These are phyloP conservation scores for Pezicula radicicola DNA, from an alignment of 2,329 filamentous ascomycete genomes.

Conservation along the genomic window DNA sequence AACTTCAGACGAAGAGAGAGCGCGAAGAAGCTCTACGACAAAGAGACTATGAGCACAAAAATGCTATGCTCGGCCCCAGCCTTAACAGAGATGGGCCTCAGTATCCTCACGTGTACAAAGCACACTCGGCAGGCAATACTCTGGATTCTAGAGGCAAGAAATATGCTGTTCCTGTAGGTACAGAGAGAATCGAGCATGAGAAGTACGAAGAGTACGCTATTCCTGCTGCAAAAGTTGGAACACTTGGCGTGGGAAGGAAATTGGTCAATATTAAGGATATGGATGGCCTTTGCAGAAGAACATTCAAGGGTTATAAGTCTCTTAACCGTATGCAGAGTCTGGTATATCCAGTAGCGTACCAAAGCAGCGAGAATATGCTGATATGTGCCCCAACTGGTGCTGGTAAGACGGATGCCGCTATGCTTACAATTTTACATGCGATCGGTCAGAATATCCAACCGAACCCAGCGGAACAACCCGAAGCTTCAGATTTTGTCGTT, in stretches of 20 bases:
- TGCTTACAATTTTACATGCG: slow-evolving; percentile 91
- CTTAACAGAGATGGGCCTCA: slow-evolving; percentile 67
- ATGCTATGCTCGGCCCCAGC: slow-evolving; percentile 65
- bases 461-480: slow-evolving; percentile 71
- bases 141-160: slow-evolving; percentile 76
- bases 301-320: slow-evolving; percentile 89
- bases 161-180: slow-evolving; percentile 78
- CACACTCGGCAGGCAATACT: slow-evolving; percentile 80
- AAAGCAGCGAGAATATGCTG: slow-evolving; percentile 96
- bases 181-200: slow-evolving; percentile 62
- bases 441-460: slow-evolving; percentile 83
- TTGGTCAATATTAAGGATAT: slow-evolving; percentile 77
- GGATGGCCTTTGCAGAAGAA: slow-evolving; percentile 85
- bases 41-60: slow-evolving; percentile 82
- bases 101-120: slow-evolving; percentile 92
- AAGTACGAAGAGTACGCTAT: slow-evolving; percentile 90
- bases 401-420: slow-evolving; percentile 97
- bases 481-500: slow-evolving; percentile 78
- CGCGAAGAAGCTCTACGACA: slow-evolving; percentile 74
- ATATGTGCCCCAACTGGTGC: slow-evolving; percentile 97
- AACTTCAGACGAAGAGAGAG: slow-evolving; percentile 72
- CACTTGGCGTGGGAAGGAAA: slow-evolving; percentile 67
- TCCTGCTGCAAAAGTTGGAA: slow-evolving; percentile 77
- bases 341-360: slow-evolving; percentile 92
- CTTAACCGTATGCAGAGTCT: slow-evolving; percentile 98